These are phyloP conservation scores for Russula emetica DNA, from an alignment of 768 basidiomycete genomes.

Conservation along the genomic window DNA sequence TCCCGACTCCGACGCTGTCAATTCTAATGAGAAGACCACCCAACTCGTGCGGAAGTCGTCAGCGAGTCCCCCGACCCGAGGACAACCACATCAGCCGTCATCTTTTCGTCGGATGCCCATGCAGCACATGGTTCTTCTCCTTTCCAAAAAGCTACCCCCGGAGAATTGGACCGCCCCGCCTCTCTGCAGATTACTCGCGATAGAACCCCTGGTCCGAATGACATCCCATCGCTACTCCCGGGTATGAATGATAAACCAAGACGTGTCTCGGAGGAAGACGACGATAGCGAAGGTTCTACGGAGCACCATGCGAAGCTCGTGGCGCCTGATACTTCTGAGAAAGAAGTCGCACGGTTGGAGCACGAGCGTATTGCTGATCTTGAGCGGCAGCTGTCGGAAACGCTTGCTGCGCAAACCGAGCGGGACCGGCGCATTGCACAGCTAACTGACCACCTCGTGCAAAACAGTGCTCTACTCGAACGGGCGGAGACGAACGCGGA, in stretches of 20 bases:
- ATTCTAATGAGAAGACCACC: slow-evolving; percentile 34
- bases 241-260: slow-evolving; percentile 27
- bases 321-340: slow-evolving; percentile 53
- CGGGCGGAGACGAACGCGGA: slow-evolving; percentile 42
- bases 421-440: slow-evolving; percentile 71
- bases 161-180: slow-evolving; percentile 24
- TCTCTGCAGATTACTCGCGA: background rate
- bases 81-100: slow-evolving; percentile 40
- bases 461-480: slow-evolving; percentile 63
- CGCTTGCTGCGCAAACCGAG: slow-evolving; percentile 44
- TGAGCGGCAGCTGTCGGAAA: slow-evolving; percentile 46
- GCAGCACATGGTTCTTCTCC: background rate
- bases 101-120: slow-evolving; percentile 48
- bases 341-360: slow-evolving; percentile 66
- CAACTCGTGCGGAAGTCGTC: slow-evolving; percentile 47
- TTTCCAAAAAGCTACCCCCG: slow-evolving; percentile 48
- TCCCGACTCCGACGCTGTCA: slow-evolving; percentile 51
- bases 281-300: slow-evolving; percentile 44
- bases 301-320: slow-evolving; percentile 73
- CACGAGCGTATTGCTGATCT: slow-evolving; percentile 47
- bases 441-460: slow-evolving; percentile 56
- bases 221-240: slow-evolving; percentile 30
- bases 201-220: slow-evolving; percentile 38
- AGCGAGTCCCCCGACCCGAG: slow-evolving; percentile 26
- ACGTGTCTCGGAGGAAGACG: slow-evolving; percentile 50